A percentile compares a stretch with the other conserved stretches of the same genome.
Evolutionary conservation across 257 asterid genomes (phyloP).

Genomic region (Nicotiana paniculata): DNA sequence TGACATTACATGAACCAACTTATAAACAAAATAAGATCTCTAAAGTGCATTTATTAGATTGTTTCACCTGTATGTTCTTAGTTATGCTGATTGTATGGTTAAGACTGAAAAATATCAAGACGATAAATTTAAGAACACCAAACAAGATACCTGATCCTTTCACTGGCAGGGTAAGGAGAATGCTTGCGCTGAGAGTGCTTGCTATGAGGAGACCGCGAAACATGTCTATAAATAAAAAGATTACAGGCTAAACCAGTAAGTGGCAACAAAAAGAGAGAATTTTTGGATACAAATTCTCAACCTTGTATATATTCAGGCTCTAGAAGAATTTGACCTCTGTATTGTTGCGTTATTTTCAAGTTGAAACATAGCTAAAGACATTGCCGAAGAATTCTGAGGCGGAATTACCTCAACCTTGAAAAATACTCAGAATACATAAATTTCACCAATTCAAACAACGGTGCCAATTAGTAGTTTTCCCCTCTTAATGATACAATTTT

Average conservation of each 20-base stretch:
- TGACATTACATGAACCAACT: constrained; percentile 32
- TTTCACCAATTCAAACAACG: neutral
- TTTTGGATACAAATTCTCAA: constrained; percentile 27
- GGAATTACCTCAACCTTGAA: neutral
- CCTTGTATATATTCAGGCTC: constrained; percentile 27
- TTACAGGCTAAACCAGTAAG: constrained; percentile 70
- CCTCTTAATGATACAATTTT: neutral
- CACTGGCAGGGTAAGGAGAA: constrained; percentile 92
- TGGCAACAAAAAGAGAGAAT: constrained; percentile 21
- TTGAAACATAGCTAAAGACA: neutral
- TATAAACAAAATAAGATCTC: constrained; percentile 12
- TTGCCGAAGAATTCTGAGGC: neutral
- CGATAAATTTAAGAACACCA: constrained; percentile 10
- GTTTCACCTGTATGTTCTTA: constrained; percentile 50
- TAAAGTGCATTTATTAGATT: neutral
- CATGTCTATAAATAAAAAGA: constrained; percentile 84
- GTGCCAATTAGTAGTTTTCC: neutral
- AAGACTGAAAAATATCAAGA: constrained; percentile 19
- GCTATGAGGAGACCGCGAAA: constrained; percentile 98
- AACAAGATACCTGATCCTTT: constrained; percentile 66
- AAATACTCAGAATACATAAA: neutral
- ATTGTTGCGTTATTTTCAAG: neutral
- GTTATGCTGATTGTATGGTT: constrained; percentile 21
- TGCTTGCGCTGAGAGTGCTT: constrained; percentile 98
- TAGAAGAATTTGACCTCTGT: constrained; percentile 3